These are phyloP conservation scores for Circinella umbellata DNA, from an alignment of 371 early-diverging fungal genomes.

Conservation along the genomic window DNA sequence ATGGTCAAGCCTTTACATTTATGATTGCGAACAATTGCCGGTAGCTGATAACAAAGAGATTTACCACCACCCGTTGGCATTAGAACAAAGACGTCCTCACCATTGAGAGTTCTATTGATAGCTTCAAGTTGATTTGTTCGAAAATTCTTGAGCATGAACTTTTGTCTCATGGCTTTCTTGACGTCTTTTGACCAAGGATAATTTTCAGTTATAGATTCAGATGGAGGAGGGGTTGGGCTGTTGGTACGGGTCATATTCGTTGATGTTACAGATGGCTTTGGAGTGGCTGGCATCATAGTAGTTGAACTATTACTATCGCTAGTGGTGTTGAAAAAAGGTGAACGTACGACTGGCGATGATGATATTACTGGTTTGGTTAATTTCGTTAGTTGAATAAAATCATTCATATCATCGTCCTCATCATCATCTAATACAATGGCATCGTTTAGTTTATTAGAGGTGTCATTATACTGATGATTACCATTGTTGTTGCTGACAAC, in stretches of 20 bases:
- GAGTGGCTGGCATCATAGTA: neutral
- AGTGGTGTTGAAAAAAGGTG: neutral
- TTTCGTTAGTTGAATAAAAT: no score
- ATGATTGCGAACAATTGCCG: constrained; percentile 69
- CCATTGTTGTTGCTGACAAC: neutral
- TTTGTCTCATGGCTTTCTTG: constrained; percentile 65
- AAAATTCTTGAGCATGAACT: constrained; percentile 85
- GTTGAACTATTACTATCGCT: neutral
- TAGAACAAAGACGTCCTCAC: constrained; percentile 96
- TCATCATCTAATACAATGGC: neutral
- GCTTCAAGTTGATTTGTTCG: constrained; percentile 94
- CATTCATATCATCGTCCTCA: neutral
- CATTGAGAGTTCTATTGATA: constrained; percentile 88
- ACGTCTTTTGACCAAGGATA: constrained; percentile 86
- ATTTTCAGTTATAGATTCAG: neutral
- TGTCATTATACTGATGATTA: neutral
- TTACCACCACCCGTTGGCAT: constrained; percentile 99
- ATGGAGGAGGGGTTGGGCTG: neutral
- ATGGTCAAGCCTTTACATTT: constrained; percentile 82
- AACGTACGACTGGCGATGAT: neutral
- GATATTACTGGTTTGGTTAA: no score
- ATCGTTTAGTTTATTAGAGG: neutral
- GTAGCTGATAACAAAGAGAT: constrained; percentile 98
- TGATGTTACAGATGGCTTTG: neutral
- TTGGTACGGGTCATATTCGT: neutral